Conservation (phyloP, 106 monocot genomes). For the Apostasia shenzhenica region DNA sequence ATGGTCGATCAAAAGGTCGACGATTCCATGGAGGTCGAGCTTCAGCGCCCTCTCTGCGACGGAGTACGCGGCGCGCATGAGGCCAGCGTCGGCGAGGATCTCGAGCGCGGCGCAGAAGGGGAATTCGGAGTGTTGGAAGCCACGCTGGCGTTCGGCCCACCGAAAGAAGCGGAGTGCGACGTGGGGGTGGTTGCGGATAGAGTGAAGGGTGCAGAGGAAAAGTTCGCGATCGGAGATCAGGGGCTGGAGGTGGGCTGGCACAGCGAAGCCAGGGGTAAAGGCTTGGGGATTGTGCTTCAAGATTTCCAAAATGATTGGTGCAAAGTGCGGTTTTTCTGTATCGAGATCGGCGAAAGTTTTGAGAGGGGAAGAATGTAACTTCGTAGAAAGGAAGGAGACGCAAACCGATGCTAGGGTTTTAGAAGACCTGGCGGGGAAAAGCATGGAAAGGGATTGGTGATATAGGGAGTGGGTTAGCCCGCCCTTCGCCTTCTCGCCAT, state of each 20-base stretch:
- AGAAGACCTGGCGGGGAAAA: conserved; percentile 4
- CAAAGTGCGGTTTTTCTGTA: conserved; percentile 14
- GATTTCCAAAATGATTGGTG: conserved; percentile 17
- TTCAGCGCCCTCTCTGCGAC: conserved; percentile 20
- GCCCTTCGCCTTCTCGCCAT: conserved; percentile 3
- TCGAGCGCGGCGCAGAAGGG: conserved; percentile 37
- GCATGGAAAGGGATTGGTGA: conserved; percentile 13
- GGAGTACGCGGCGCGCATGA: conserved; percentile 35
- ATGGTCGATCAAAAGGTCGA: conserved; percentile 22
- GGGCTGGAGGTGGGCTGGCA: neutral
- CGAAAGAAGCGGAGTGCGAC: conserved; percentile 57
- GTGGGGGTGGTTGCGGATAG: conserved; percentile 28
- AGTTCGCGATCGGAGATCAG: conserved; percentile 6
- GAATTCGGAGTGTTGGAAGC: conserved; percentile 22
- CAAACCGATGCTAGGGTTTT: conserved; percentile 10
- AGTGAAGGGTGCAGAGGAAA: conserved; percentile 23
- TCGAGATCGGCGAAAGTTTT: conserved; percentile 2
- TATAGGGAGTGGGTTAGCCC: neutral
- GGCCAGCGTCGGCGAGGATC: conserved; percentile 31
- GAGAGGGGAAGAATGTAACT: conserved; percentile 3
- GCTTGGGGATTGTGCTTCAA: conserved; percentile 9
- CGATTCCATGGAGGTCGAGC: conserved; percentile 26
- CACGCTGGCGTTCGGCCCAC: conserved; percentile 51
- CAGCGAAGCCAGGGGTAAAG: conserved; percentile 9
- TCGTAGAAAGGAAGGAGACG: neutral